Evolutionary conservation across 2,329 filamentous ascomycete species (phyloP).

Genomic region (Botrytis fabae): DNA sequence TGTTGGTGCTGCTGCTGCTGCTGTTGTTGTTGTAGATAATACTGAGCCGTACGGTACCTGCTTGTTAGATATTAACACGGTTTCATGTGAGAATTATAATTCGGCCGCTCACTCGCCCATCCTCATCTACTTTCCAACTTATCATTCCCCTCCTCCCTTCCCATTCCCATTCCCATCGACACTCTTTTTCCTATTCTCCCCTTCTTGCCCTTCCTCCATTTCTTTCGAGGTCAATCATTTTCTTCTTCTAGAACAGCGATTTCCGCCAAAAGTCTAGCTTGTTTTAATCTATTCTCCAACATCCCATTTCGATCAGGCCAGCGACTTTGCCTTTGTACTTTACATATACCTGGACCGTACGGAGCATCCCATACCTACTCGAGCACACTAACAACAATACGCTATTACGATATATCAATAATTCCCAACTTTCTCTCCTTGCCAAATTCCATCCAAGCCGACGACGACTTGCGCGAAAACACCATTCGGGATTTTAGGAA

Average conservation of each 20-base stretch:
- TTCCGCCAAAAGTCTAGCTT: slow-evolving; percentile 11
- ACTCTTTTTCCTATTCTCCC: neutral
- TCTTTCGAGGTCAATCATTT: neutral
- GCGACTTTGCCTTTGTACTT: slow-evolving; percentile 1
- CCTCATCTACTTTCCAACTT: neutral
- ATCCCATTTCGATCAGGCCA: neutral
- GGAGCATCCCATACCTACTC: slow-evolving; percentile 10
- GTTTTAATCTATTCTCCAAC: slow-evolving; percentile 7
- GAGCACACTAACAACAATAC: neutral
- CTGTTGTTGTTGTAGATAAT: neutral
- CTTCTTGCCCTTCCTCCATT: neutral
- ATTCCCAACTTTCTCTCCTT: slow-evolving; percentile 5
- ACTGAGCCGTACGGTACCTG: neutral
- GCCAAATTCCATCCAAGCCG: neutral
- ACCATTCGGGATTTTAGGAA: neutral
- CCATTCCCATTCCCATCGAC: neutral
- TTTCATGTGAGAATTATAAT: slow-evolving; percentile 16
- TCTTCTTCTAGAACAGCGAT: neutral
- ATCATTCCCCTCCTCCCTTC: neutral
- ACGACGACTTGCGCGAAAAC: slow-evolving; percentile 5
- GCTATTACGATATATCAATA: neutral
- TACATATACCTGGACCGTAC: neutral
- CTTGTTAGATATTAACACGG: slow-evolving; percentile 20
- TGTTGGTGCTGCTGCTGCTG: neutral
- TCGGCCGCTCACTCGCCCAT: neutral